Conservation (phyloP, 2,329 filamentous ascomycete species). For the Rasamsonia emersonii region DNA sequence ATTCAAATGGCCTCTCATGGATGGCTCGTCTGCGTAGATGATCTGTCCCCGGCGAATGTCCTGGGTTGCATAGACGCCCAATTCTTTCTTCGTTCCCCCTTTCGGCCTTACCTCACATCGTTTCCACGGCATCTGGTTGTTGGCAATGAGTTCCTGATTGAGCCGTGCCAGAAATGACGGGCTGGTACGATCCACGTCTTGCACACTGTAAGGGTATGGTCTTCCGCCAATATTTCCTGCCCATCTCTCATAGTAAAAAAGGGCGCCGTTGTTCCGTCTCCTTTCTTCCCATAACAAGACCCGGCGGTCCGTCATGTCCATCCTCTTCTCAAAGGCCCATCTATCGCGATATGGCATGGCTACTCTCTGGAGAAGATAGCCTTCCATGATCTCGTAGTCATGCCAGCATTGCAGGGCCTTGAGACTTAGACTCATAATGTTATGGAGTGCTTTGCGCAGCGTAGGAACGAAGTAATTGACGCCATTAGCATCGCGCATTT, state of each 20-base stretch:
- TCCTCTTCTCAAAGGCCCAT: constrained; percentile 14
- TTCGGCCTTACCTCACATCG: constrained; percentile 8
- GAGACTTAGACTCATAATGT: constrained; percentile 24
- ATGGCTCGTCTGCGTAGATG: constrained; percentile 26
- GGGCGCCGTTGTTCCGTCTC: constrained; percentile 1
- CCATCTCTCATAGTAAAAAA: constrained; percentile 19
- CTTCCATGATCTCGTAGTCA: constrained; percentile 17
- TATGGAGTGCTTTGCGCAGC: constrained; percentile 18
- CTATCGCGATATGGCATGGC: constrained; percentile 15
- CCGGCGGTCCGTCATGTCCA: constrained; percentile 5
- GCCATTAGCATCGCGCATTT: constrained; percentile 17
- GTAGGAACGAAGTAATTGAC: constrained; percentile 22
- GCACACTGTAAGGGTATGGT: constrained; percentile 21
- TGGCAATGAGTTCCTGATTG: constrained; percentile 16
- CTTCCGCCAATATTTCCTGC: constrained; percentile 13
- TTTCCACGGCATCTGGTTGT: constrained; percentile 9
- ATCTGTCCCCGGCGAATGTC: constrained; percentile 16
- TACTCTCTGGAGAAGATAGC: constrained; percentile 11
- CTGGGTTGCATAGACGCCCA: constrained; percentile 21
- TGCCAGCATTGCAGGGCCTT: constrained; percentile 22
- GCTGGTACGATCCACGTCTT: constrained; percentile 14
- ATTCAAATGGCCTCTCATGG: constrained; percentile 25
- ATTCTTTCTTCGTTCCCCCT: constrained; percentile 1
- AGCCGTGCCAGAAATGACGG: constrained; percentile 13
- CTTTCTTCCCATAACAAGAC: neutral